phyloP scores from a whole-genome alignment of 2,329 filamentous ascomycete species.

The Leptosphaerulina australis region DNA sequence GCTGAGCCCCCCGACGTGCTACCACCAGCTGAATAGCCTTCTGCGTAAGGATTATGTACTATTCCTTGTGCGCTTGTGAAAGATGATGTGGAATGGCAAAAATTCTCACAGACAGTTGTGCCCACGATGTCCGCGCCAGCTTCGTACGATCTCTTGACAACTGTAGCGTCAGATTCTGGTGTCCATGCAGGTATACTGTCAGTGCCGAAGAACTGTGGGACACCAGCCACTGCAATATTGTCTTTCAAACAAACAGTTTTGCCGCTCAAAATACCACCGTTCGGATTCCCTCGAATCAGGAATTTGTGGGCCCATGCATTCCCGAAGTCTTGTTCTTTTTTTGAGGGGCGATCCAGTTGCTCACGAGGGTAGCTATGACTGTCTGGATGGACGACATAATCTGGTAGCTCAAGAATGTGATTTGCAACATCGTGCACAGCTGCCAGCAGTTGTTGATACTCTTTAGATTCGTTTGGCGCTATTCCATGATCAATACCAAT shows the following conservation, averaged over 20 bases:
- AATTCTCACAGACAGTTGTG: constrained; percentile 61
- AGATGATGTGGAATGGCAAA: constrained; percentile 57
- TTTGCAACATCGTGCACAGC: constrained; percentile 60
- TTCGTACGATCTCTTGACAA: constrained; percentile 58
- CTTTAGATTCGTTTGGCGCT: constrained; percentile 48
- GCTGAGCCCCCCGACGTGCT: constrained; percentile 53
- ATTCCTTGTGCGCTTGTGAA: constrained; percentile 53
- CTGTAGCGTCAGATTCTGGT: constrained; percentile 60
- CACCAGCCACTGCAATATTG: constrained; percentile 60
- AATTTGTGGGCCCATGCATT: constrained; percentile 61
- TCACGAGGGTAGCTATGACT: constrained; percentile 54
- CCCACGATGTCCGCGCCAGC: constrained; percentile 59
- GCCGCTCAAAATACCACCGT: constrained; percentile 28
- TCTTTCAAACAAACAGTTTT: constrained; percentile 62
- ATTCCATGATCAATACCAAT: constrained; percentile 38
- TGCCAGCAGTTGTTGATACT: constrained; percentile 58
- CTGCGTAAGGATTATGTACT: constrained; percentile 51
- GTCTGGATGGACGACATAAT: constrained; percentile 55
- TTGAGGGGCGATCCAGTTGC: constrained; percentile 50
- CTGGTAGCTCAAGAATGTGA: constrained; percentile 52
- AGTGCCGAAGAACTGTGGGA: constrained; percentile 61
- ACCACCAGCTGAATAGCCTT: constrained; percentile 57
- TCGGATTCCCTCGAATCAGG: constrained; percentile 48
- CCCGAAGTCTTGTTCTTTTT: constrained; percentile 46
- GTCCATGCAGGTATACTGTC: constrained; percentile 57